These are phyloP conservation scores for Tricholoma matsutake DNA, from an alignment of 768 basidiomycete genomes.

Conservation along the genomic window DNA sequence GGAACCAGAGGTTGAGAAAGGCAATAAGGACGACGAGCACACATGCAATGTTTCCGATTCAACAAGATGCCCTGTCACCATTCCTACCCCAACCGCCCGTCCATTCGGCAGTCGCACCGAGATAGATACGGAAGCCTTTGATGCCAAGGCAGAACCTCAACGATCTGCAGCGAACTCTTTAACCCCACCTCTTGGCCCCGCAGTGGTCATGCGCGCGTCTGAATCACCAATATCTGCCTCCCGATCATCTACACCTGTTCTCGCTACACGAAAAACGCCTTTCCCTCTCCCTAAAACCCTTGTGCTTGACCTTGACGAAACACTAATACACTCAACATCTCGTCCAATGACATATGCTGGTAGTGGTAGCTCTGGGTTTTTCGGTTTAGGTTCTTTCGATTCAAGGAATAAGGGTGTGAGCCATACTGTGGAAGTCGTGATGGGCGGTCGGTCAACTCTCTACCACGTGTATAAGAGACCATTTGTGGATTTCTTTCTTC, in stretches of 20 bases:
- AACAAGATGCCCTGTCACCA: background rate
- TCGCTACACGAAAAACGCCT: slow-evolving; percentile 54
- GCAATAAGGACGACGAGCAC: background rate
- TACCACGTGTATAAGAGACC: slow-evolving; percentile 99
- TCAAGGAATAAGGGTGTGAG: slow-evolving; percentile 65
- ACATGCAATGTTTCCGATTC: background rate
- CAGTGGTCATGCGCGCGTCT: slow-evolving; percentile 10
- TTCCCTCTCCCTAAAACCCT: slow-evolving; percentile 90
- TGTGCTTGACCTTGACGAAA: slow-evolving; percentile 97
- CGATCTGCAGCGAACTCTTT: background rate
- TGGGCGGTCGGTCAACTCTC: slow-evolving; percentile 83
- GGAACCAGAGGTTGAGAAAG: slow-evolving; percentile 4
- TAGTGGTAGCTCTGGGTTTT: slow-evolving; percentile 53
- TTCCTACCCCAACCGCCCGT: background rate
- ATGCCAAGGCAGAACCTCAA: slow-evolving; percentile 8
- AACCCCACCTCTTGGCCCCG: slow-evolving; percentile 12
- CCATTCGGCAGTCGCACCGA: background rate
- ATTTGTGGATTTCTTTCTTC: slow-evolving; percentile 92
- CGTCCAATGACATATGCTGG: slow-evolving; percentile 55
- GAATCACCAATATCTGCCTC: slow-evolving; percentile 27
- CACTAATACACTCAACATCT: slow-evolving; percentile 95
- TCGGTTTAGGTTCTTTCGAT: slow-evolving; percentile 53
- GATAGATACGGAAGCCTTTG: slow-evolving; percentile 8
- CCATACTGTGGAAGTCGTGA: slow-evolving; percentile 90
- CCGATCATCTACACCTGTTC: slow-evolving; percentile 50